A percentile compares a stretch with the other conserved stretches of the same genome.
Conservation (phyloP, 2,329 filamentous ascomycete genomes). For the Xylaria sp. region DNA sequence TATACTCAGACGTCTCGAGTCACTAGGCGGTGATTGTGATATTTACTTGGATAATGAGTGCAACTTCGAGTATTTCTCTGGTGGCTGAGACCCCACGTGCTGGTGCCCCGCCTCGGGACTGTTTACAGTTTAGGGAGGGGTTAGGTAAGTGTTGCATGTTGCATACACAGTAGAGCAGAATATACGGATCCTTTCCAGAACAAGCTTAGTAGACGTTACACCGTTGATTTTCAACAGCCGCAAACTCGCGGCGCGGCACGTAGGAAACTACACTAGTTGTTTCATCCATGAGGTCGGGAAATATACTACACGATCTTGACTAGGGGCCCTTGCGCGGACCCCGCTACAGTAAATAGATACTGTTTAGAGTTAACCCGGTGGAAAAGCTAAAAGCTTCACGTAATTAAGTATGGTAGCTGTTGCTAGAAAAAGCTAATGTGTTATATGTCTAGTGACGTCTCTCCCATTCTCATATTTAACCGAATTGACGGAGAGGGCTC, state of each 20-base stretch:
- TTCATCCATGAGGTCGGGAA: conserved; percentile 4
- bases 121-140: not conserved
- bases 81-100: not conserved
- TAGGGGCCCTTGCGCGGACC: not conserved
- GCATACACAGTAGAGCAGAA: no score
- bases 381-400: not conserved
- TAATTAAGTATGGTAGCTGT: not conserved
- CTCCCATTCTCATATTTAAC: not conserved
- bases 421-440: not conserved
- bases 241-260: not conserved
- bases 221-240: not conserved
- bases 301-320: not conserved
- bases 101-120: not conserved
- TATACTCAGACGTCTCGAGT: no score
- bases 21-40: no score
- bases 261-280: not conserved
- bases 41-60: no score
- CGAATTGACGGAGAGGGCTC: not conserved
- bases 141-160: not conserved
- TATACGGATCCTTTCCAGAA: not conserved
- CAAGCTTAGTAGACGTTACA: conserved; percentile 2
- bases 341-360: no score
- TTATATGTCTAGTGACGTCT: not conserved
- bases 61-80: not conserved
- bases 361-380: no score